Evolutionary conservation across 768 basidiomycete species (phyloP).

Genomic region (Gloeostereum incarnatum): DNA sequence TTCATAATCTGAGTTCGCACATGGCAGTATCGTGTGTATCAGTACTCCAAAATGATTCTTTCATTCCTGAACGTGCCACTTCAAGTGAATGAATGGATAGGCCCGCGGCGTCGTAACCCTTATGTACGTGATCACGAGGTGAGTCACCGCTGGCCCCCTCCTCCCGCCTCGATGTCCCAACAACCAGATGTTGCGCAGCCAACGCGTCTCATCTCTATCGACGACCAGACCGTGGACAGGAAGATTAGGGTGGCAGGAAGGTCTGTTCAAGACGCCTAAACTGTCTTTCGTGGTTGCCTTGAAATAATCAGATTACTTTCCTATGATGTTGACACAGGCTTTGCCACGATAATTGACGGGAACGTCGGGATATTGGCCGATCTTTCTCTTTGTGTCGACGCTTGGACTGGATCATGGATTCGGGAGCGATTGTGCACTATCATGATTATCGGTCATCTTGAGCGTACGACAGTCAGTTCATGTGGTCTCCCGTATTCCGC

Average conservation of each 20-base stretch:
- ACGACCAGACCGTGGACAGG: constrained; percentile 26
- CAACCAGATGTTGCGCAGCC: constrained; percentile 38
- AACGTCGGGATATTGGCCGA: constrained; percentile 49
- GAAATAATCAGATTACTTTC: constrained; percentile 37
- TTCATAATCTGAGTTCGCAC: too few relatives aligned
- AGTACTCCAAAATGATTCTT: too few relatives aligned
- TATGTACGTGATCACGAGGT: too few relatives aligned
- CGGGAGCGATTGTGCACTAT: constrained; percentile 40
- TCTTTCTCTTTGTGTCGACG: constrained; percentile 39
- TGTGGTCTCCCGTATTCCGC: neutral
- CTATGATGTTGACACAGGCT: constrained; percentile 39
- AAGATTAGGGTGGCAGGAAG: constrained; percentile 55
- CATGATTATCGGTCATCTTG: constrained; percentile 52
- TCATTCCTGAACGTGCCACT: too few relatives aligned
- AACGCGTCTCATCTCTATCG: constrained; percentile 30
- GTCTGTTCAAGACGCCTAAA: constrained; percentile 25
- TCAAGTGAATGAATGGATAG: too few relatives aligned
- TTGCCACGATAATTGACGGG: constrained; percentile 40
- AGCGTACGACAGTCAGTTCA: constrained; percentile 14
- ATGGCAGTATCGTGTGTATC: too few relatives aligned
- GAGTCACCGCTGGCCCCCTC: too few relatives aligned
- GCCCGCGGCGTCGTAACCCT: too few relatives aligned
- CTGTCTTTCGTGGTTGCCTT: constrained; percentile 6
- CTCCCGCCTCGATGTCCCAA: constrained; percentile 33
- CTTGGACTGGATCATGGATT: constrained; percentile 33